A percentile compares a stretch with the other conserved stretches of the same genome.
phyloP scores from a whole-genome alignment of 2,329 filamentous ascomycete genomes.

The Stagonosporopsis rhizophila region DNA sequence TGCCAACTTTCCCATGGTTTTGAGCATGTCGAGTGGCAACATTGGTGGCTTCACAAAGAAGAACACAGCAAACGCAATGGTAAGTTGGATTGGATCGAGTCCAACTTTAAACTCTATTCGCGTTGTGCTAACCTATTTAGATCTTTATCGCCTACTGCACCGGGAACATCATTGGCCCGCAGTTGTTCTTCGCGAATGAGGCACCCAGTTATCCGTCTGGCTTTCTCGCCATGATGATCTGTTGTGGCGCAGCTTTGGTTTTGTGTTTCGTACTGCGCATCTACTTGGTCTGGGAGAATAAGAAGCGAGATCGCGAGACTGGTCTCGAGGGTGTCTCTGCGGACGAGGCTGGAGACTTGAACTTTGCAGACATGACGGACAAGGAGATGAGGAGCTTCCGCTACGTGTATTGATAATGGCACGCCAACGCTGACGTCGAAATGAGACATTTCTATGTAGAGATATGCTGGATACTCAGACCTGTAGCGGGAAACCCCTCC shows the following conservation, averaged over 20 bases:
- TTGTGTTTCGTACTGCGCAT: constrained; percentile 19
- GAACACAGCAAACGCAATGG: constrained; percentile 61
- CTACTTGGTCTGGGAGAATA: constrained; percentile 23
- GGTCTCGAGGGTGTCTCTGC: constrained; percentile 5
- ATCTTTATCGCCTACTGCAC: constrained; percentile 21
- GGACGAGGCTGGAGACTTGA: constrained; percentile 10
- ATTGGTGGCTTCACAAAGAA: constrained; percentile 47
- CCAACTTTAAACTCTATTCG: neutral
- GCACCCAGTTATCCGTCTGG: constrained; percentile 13
- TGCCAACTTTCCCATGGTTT: constrained; percentile 51
- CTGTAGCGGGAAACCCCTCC: no score
- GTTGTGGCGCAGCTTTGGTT: constrained; percentile 16
- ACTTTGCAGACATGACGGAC: constrained; percentile 21
- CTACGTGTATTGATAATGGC: constrained; percentile 21
- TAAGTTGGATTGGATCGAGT: neutral
- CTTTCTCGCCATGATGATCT: constrained; percentile 23
- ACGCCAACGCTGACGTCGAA: no score
- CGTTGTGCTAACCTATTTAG: neutral
- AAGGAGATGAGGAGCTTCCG: constrained; percentile 22
- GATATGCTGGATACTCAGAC: no score
- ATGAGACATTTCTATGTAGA: no score
- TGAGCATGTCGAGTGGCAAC: constrained; percentile 49
- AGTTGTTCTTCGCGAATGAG: constrained; percentile 14
- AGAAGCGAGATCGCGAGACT: constrained; percentile 15
- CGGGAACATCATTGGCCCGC: constrained; percentile 19